Conservation (phyloP, 208 protist genomes). For the Leishmania tropica region DNA sequence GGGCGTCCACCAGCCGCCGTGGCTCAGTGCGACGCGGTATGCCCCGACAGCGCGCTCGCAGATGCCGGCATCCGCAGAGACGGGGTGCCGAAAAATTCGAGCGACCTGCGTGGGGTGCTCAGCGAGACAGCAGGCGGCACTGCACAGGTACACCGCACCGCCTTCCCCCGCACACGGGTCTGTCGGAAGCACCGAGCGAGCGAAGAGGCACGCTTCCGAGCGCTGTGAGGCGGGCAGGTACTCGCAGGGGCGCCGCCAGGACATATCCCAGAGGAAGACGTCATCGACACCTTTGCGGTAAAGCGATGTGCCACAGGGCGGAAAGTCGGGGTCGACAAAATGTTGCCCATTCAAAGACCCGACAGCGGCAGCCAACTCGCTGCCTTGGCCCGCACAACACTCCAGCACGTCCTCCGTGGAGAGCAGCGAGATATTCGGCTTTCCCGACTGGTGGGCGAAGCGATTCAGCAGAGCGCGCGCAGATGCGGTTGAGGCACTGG, state of each 20-base stretch:
- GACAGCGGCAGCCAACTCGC: slow-evolving; percentile 11
- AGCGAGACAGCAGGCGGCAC: slow-evolving; percentile 41
- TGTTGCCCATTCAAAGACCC: slow-evolving; percentile 19
- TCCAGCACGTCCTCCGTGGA: slow-evolving; percentile 29
- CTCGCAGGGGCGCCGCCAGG: slow-evolving; percentile 35
- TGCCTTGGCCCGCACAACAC: neutral
- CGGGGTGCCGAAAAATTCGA: slow-evolving; percentile 40
- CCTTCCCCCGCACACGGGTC: slow-evolving; percentile 52
- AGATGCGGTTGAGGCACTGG: slow-evolving; percentile 30
- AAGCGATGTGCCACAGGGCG: slow-evolving; percentile 31
- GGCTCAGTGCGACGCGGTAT: slow-evolving; percentile 47
- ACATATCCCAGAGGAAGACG: slow-evolving; percentile 37
- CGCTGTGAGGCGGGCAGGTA: slow-evolving; percentile 34
- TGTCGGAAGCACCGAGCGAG: slow-evolving; percentile 38
- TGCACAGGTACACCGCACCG: slow-evolving; percentile 58
- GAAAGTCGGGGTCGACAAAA: slow-evolving; percentile 55
- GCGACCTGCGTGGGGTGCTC: slow-evolving; percentile 30
- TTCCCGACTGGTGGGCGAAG: slow-evolving; percentile 22
- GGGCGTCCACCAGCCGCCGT: slow-evolving; percentile 58
- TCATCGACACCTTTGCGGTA: slow-evolving; percentile 43
- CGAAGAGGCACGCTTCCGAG: slow-evolving; percentile 38
- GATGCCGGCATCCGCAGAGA: slow-evolving; percentile 9
- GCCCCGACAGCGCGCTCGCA: slow-evolving; percentile 29
- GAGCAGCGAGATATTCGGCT: slow-evolving; percentile 17
- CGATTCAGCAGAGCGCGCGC: slow-evolving; percentile 30